These are phyloP conservation scores for Fusarium zealandicum DNA, from an alignment of 2,329 filamentous ascomycete species.

Conservation along the genomic window DNA sequence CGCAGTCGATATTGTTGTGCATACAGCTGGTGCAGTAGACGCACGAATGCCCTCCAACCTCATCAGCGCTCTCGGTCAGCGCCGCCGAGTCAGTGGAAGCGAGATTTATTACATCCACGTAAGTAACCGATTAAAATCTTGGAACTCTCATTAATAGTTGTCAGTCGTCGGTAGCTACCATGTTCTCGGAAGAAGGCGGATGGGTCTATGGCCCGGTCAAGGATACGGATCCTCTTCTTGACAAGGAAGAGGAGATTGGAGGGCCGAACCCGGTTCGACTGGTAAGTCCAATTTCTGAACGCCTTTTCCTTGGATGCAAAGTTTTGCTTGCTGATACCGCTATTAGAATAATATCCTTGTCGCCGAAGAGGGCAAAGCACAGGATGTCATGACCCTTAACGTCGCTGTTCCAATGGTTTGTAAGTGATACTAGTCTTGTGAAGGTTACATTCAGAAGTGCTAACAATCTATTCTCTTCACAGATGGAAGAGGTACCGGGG, in stretches of 20 bases:
- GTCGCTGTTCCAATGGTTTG: slow-evolving; percentile 42
- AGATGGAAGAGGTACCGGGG: slow-evolving; percentile 47
- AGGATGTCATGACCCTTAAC: slow-evolving; percentile 42
- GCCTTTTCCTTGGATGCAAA: too few relatives aligned
- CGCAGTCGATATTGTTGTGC: slow-evolving; percentile 48
- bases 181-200: slow-evolving; percentile 41
- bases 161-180: slow-evolving; percentile 41
- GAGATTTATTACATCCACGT: slow-evolving; percentile 47
- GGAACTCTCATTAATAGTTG: not conserved
- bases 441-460: too few relatives aligned
- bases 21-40: slow-evolving; percentile 46
- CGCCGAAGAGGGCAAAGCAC: slow-evolving; percentile 40
- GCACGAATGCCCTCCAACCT: slow-evolving; percentile 38
- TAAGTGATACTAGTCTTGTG: slow-evolving; percentile 18
- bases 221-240: slow-evolving; percentile 43
- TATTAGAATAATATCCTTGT: slow-evolving; percentile 41
- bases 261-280: slow-evolving; percentile 39
- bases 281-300: slow-evolving; percentile 19
- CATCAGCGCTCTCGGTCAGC: slow-evolving; percentile 45
- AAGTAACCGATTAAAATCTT: not conserved
- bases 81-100: slow-evolving; percentile 35
- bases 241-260: slow-evolving; percentile 41
- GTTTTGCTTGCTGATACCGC: not conserved
- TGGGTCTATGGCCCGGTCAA: slow-evolving; percentile 44
- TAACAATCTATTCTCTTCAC: not conserved